Conservation (phyloP, 345 rosid species). For the Punica granatum region DNA sequence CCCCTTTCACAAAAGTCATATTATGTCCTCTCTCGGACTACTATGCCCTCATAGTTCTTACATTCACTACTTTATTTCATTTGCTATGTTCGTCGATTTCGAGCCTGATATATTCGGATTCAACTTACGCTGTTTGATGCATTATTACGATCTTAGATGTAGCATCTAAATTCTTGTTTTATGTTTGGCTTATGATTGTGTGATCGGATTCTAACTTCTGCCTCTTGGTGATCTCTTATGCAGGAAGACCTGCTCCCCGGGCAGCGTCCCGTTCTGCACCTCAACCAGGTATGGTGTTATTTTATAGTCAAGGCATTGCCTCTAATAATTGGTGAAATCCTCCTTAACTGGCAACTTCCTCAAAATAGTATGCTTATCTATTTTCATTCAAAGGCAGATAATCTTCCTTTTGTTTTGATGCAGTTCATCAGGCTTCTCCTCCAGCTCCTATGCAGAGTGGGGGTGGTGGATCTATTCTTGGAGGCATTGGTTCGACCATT, state of each 20-base stretch:
- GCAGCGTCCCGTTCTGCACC: constrained; percentile 41
- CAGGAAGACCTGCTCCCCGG: constrained; percentile 60
- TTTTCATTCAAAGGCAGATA: background rate
- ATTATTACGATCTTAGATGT: background rate
- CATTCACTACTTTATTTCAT: too few relatives aligned
- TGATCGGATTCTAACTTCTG: too few relatives aligned
- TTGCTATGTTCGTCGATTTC: too few relatives aligned
- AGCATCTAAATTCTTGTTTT: background rate
- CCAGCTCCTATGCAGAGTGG: constrained; percentile 61
- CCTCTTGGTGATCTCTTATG: constrained; percentile 3
- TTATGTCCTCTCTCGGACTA: too few relatives aligned
- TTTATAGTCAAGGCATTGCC: background rate
- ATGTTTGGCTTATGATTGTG: background rate
- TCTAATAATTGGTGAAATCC: background rate
- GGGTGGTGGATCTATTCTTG: constrained; percentile 64
- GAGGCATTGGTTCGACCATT: constrained; percentile 92
- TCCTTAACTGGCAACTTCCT: background rate
- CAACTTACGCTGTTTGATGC: too few relatives aligned
- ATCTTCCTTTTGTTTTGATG: constrained; percentile 6
- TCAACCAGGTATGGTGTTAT: constrained; percentile 31
- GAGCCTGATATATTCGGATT: too few relatives aligned
- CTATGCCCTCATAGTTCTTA: too few relatives aligned
- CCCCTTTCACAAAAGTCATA: too few relatives aligned
- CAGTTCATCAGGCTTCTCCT: constrained; percentile 82
- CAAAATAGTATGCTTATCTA: background rate